Evolutionary conservation across 176 grass and related monocot species (phyloP).

Genomic region (Juncus effusus): DNA sequence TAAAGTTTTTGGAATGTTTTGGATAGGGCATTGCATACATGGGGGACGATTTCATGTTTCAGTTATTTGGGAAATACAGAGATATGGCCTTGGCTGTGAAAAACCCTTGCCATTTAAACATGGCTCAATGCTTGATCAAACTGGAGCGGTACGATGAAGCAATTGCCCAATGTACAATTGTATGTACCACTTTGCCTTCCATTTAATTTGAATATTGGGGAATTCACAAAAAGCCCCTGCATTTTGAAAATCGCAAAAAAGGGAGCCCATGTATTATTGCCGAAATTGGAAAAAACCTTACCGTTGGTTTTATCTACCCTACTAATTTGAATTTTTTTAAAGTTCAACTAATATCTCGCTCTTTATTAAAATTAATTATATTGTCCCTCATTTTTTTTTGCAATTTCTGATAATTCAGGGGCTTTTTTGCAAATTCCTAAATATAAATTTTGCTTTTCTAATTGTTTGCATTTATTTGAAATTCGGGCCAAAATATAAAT

Average conservation of each 20-base stretch:
- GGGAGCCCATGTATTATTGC: neutral
- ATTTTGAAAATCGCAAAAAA: neutral
- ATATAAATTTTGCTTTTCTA: too few relatives aligned
- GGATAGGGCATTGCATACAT: slow-evolving; percentile 87
- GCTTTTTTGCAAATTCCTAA: too few relatives aligned
- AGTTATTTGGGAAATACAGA: slow-evolving; percentile 95
- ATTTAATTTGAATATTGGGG: neutral
- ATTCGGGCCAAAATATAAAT: too few relatives aligned
- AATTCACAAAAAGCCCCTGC: neutral
- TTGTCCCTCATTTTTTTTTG: too few relatives aligned
- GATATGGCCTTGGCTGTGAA: slow-evolving; percentile 97
- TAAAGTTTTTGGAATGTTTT: slow-evolving; percentile 21
- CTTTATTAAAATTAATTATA: too few relatives aligned
- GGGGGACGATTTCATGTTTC: slow-evolving; percentile 99
- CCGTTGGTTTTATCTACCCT: too few relatives aligned
- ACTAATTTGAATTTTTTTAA: too few relatives aligned
- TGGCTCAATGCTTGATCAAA: slow-evolving; percentile 81
- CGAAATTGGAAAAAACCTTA: too few relatives aligned
- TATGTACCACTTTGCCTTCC: slow-evolving; percentile 30
- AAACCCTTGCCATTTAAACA: slow-evolving; percentile 96
- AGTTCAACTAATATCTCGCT: too few relatives aligned
- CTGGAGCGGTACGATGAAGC: slow-evolving; percentile 69
- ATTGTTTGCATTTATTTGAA: too few relatives aligned
- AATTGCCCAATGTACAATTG: slow-evolving; percentile 71
- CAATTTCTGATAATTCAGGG: too few relatives aligned